Conservation (phyloP, 2,329 filamentous ascomycete genomes). For the Daldinia eschscholtzii region DNA sequence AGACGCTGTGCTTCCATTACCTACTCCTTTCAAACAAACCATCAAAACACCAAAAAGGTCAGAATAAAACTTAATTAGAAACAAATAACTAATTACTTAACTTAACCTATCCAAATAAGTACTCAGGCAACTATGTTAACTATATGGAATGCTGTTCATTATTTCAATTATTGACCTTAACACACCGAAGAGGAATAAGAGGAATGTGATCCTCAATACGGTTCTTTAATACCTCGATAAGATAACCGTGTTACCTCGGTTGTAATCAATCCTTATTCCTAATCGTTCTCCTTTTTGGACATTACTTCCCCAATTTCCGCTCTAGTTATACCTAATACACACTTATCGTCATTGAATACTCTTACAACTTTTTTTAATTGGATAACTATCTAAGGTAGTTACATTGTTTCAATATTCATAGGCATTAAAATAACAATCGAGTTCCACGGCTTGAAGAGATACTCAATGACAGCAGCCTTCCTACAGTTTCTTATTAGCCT, state of each 20-base stretch:
- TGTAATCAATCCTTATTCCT: neutral
- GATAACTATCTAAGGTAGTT: too few species aligned
- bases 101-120: too few species aligned
- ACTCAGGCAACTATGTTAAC: neutral
- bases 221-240: neutral
- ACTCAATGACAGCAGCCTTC: too few species aligned
- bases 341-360: neutral
- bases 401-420: too few species aligned
- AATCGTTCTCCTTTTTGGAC: neutral
- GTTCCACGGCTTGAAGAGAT: too few species aligned
- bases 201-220: neutral
- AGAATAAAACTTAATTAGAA: neutral
- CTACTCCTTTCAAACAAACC: neutral
- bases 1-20: too few species aligned
- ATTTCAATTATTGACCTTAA: neutral
- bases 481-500: too few species aligned
- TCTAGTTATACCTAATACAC: too few species aligned
- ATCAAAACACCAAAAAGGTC: neutral
- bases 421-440: too few species aligned
- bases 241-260: neutral
- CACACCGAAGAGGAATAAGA: neutral
- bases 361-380: too few species aligned
- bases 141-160: neutral
- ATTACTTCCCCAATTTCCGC: neutral
- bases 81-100: neutral